Conservation (phyloP, 1,139 yeast species). For the Saccharomyces hybrid region DNA sequence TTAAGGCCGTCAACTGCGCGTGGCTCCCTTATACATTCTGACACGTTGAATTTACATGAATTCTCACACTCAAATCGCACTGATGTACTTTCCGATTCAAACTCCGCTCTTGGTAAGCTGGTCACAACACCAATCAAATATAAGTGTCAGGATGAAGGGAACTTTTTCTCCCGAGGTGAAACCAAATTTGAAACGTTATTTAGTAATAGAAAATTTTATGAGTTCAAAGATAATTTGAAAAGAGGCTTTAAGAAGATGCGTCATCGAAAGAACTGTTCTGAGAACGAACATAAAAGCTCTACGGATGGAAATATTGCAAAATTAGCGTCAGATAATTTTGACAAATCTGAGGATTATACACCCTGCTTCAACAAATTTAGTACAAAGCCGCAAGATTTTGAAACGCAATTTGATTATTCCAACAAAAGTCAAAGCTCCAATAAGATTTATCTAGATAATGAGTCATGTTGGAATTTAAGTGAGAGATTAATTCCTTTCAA, state of each 20-base stretch:
- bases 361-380: conserved; percentile 14
- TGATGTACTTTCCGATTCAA: background rate
- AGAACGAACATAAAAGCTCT: background rate
- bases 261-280: background rate
- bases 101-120: background rate
- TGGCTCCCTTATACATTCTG: background rate
- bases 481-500: background rate
- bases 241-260: background rate
- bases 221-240: background rate
- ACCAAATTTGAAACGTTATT: background rate
- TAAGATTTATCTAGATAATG: background rate
- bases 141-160: background rate
- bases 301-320: no score
- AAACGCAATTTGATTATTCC: conserved; percentile 14
- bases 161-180: background rate
- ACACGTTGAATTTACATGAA: background rate
- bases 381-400: conserved; percentile 13
- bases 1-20: background rate
- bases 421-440: conserved; percentile 7
- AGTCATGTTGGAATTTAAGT: background rate
- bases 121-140: background rate
- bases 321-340: background rate
- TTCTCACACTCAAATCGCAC: background rate
- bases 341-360: background rate
- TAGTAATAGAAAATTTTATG: background rate